These are phyloP conservation scores for Ganoderma resinaceum DNA, from an alignment of 1,284 basidiomycete genomes.

Conservation along the genomic window DNA sequence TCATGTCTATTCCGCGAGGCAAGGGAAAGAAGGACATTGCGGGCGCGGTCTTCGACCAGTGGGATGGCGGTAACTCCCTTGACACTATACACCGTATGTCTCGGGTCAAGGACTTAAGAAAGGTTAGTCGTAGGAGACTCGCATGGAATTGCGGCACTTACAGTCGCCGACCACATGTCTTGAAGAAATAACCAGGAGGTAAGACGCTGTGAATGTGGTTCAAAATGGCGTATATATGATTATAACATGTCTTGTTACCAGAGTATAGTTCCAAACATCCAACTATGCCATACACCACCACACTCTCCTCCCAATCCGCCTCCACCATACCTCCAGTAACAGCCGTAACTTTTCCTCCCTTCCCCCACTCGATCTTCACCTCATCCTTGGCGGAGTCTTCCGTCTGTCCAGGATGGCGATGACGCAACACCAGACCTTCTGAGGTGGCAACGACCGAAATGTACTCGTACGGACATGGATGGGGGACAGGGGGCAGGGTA, in stretches of 20 bases:
- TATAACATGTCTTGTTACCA: conserved; percentile 50
- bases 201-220: conserved; percentile 57
- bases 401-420: conserved; percentile 48
- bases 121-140: not conserved
- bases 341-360: conserved; percentile 61
- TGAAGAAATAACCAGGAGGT: conserved; percentile 72
- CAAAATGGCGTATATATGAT: conserved; percentile 11
- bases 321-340: conserved; percentile 44
- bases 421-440: conserved; percentile 70
- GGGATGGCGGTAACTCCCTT: conserved; percentile 75
- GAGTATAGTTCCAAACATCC: conserved; percentile 74
- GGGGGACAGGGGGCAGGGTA: conserved; percentile 68
- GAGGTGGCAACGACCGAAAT: conserved; percentile 63
- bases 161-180: conserved; percentile 66
- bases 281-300: conserved; percentile 74
- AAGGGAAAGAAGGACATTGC: conserved; percentile 55
- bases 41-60: conserved; percentile 65
- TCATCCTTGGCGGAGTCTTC: conserved; percentile 46
- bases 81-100: conserved; percentile 66
- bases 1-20: conserved; percentile 52
- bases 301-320: conserved; percentile 59
- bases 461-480: conserved; percentile 74
- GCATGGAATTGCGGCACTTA: conserved; percentile 45
- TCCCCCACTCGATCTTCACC: conserved; percentile 70
- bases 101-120: conserved; percentile 63